These are phyloP conservation scores for Zygnema circumcarinatum DNA, from an alignment of 139 green algal species.

Conservation along the genomic window DNA sequence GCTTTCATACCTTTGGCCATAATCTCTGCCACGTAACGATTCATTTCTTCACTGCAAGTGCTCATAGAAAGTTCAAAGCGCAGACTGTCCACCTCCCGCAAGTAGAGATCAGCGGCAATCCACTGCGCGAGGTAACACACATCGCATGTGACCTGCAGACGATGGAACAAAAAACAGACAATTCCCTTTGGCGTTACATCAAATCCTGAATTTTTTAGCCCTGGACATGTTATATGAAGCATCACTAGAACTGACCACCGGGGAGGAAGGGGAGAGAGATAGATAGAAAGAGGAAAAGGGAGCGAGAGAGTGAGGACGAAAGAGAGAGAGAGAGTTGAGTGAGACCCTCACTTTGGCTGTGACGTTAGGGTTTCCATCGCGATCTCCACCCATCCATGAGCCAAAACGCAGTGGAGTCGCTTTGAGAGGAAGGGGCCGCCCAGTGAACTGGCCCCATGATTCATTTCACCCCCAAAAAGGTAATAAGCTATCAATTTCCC, in stretches of 20 bases:
- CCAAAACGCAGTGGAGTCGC: slow-evolving; percentile 78
- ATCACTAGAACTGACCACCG: neutral
- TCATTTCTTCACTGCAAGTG: slow-evolving; percentile 78
- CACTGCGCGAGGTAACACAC: slow-evolving; percentile 86
- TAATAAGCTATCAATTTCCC: no score
- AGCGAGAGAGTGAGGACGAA: neutral
- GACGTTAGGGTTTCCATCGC: slow-evolving; percentile 94
- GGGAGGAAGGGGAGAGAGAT: neutral
- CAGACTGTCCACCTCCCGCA: slow-evolving; percentile 82
- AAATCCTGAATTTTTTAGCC: neutral
- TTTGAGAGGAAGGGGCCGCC: slow-evolving; percentile 78
- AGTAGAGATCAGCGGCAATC: slow-evolving; percentile 93
- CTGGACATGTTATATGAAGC: neutral
- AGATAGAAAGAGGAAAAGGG: neutral
- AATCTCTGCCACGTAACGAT: slow-evolving; percentile 19
- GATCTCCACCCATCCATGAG: slow-evolving; percentile 96
- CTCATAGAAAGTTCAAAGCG: slow-evolving; percentile 84
- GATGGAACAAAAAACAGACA: slow-evolving; percentile 10
- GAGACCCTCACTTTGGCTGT: slow-evolving; percentile 65
- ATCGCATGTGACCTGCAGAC: slow-evolving; percentile 79
- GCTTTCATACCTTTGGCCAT: slow-evolving; percentile 38
- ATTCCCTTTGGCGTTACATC: neutral
- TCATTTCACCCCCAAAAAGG: no score
- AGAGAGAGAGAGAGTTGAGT: slow-evolving; percentile 1
- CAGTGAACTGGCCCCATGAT: slow-evolving; percentile 64